These are phyloP conservation scores for Pseudophaeomoniella oleicola DNA, from an alignment of 2,329 filamentous ascomycete genomes.

Conservation along the genomic window DNA sequence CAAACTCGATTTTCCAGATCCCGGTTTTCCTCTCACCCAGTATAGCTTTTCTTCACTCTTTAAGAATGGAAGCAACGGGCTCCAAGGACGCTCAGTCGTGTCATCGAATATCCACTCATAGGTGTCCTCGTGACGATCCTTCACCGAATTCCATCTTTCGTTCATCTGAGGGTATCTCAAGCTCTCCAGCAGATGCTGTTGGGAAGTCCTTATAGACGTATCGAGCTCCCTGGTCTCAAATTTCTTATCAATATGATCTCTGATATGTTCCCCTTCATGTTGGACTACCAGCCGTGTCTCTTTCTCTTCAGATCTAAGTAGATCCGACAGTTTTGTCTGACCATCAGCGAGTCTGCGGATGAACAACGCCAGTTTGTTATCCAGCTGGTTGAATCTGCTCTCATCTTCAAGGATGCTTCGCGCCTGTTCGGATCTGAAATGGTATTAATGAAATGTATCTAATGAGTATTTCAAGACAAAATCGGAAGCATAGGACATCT, in stretches of 20 bases:
- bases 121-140: slow-evolving; percentile 1
- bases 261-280: not conserved
- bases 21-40: slow-evolving; percentile 19
- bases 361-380: not conserved
- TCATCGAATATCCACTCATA: slow-evolving; percentile 4
- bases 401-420: not conserved
- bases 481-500: too few species aligned
- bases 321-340: not conserved
- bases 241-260: not conserved
- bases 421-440: too few species aligned
- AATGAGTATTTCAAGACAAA: too few species aligned
- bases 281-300: not conserved
- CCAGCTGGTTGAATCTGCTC: not conserved
- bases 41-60: slow-evolving; percentile 7
- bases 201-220: not conserved
- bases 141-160: slow-evolving; percentile 1
- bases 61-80: slow-evolving; percentile 3
- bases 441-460: too few species aligned
- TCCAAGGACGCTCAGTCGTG: slow-evolving; percentile 1
- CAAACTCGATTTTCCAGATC: slow-evolving; percentile 19
- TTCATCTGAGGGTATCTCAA: slow-evolving; percentile 5
- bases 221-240: not conserved
- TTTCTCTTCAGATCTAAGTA: not conserved
- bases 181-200: slow-evolving; percentile 10
- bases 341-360: not conserved